Percentiles rank a stretch among this genome's conserved stretches.
Conservation (phyloP, 2,329 filamentous ascomycete genomes). For the Alternaria tenuissima region DNA sequence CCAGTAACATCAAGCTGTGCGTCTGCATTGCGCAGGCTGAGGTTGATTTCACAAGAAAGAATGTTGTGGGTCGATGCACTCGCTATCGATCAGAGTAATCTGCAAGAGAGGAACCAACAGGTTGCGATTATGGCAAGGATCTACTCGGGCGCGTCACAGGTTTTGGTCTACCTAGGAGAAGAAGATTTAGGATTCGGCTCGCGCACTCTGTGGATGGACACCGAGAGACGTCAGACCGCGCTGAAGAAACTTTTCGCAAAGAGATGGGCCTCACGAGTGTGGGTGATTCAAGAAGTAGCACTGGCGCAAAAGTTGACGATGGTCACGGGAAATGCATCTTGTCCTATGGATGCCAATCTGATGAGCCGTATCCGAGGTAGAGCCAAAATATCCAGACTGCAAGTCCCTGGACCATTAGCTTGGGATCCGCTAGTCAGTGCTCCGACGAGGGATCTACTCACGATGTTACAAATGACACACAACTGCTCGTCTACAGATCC, state of each 20-base stretch:
- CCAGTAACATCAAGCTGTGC: slow-evolving; percentile 21
- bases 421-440: slow-evolving; percentile 24
- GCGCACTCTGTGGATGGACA: slow-evolving; percentile 15
- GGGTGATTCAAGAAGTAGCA: slow-evolving; percentile 32
- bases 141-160: slow-evolving; percentile 20
- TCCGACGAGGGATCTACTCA: slow-evolving; percentile 19
- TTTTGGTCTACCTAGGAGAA: slow-evolving; percentile 20
- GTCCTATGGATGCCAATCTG: slow-evolving; percentile 11
- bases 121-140: slow-evolving; percentile 27
- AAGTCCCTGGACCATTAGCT: slow-evolving; percentile 20
- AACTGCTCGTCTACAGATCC: slow-evolving; percentile 20
- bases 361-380: slow-evolving; percentile 20
- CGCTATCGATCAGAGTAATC: slow-evolving; percentile 27
- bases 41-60: slow-evolving; percentile 7
- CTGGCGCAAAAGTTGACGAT: slow-evolving; percentile 18
- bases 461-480: slow-evolving; percentile 16
- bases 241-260: slow-evolving; percentile 17
- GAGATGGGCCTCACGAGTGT: slow-evolving; percentile 24
- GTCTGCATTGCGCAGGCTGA: slow-evolving; percentile 19
- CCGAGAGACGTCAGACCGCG: slow-evolving; percentile 12
- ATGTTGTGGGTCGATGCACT: slow-evolving; percentile 28
- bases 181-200: slow-evolving; percentile 17
- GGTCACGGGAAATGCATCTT: slow-evolving; percentile 16
- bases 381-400: slow-evolving; percentile 17
- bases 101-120: slow-evolving; percentile 26